Evolutionary conservation across 2,329 filamentous ascomycete genomes (phyloP), one percentile per base, ranked within the genome.

Genomic region (Nemania abortiva): DNA sequence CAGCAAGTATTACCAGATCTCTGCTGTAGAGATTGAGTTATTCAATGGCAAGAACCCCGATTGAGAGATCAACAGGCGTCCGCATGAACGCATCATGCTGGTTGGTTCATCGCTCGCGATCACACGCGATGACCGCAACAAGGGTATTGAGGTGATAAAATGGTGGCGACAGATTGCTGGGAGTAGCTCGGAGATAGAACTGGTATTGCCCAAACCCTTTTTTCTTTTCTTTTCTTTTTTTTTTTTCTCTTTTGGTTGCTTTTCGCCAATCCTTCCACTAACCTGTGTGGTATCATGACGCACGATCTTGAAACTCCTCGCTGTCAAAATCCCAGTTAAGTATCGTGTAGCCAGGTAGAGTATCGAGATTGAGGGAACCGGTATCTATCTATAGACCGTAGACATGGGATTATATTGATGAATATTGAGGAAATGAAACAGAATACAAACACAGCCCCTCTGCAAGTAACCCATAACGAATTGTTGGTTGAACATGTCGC

Each of bases 361-460:
- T 50, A 50, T 20, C 11, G 13, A 27, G 49, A 27, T 47, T 49
- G 60, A 67, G 59, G 54, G 27, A 58, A 13, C 54, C 65, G 3
- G 10, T 22, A 47, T 47, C 13, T 45, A 15, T 15, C n/a, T 47
- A 18, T n/a, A 47, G n/a, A 20, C 6, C 9, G 18, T 47, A 47
- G n/a, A 9, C n/a, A 20, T 18, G 42, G 6, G 18, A 6, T 15
- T 9, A 45, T 6, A 13, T 31, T 37, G 13, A 15, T 27, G 15
- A 11, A 47, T 37, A 50, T 39, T 31, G 39, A 29, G 52, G 27
- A n/a, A 37, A 22, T 20, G 6, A 52, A 20, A 6, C 22, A 45
- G 45, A 15, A 57, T 20, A 56, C n/a, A 29, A 52, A 31, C 42
- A 52, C 24, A 61, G 65, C 45, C 56, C 60, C 62, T 57, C 24